Percentiles rank a stretch among this genome's conserved stretches.
Conservation (phyloP, 768 basidiomycete species). For the Termitomyces sp. region DNA sequence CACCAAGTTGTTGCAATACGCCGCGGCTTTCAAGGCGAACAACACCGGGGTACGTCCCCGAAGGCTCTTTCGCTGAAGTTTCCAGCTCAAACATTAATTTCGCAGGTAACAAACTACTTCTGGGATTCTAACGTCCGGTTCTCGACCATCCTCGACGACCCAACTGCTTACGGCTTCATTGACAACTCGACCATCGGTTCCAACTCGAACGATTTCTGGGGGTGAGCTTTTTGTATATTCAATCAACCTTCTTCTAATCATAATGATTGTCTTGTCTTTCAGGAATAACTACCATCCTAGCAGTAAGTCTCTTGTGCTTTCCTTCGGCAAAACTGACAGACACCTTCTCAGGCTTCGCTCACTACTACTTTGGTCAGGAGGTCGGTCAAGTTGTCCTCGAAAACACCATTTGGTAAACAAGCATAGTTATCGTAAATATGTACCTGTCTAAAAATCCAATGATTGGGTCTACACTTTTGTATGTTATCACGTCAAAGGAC, state of each 20-base stretch:
- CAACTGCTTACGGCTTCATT: conserved; percentile 51
- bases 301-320: conserved; percentile 29
- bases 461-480: not conserved
- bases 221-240: conserved; percentile 28
- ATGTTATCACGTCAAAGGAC: not conserved
- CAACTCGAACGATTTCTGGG: conserved; percentile 48
- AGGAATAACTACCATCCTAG: conserved; percentile 56
- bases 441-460: not conserved
- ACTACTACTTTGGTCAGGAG: conserved; percentile 32
- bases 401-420: conserved; percentile 22
- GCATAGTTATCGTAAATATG: not conserved
- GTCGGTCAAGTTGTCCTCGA: conserved; percentile 23
- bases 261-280: not conserved
- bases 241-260: not conserved
- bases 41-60: conserved; percentile 41
- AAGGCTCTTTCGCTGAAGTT: not conserved
- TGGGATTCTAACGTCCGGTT: conserved; percentile 52
- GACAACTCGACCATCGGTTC: conserved; percentile 47
- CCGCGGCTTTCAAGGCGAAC: conserved; percentile 36
- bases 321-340: not conserved
- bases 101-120: conserved; percentile 42
- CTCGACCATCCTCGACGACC: conserved; percentile 44
- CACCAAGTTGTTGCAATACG: conserved; percentile 38
- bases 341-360: conserved; percentile 30
- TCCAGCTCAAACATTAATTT: not conserved